A percentile compares a stretch with the other conserved stretches of the same genome.
phyloP scores from a whole-genome alignment of 495 filamentous ascomycete genomes.

The Thermochaetoides thermophila region DNA sequence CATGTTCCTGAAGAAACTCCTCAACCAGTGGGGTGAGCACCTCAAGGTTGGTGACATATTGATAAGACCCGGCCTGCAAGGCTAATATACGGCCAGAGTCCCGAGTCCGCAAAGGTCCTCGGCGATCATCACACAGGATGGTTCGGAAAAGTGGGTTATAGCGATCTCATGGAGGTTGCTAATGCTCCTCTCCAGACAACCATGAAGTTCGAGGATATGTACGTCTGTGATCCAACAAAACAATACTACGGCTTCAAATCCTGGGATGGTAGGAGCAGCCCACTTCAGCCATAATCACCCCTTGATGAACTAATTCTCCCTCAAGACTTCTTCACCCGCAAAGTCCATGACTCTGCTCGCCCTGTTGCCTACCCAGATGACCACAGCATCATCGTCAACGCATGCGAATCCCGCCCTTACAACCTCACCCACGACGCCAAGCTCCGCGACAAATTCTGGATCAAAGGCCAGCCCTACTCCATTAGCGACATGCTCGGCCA shows the following conservation, averaged over 20 bases:
- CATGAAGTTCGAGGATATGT: constrained; percentile 38
- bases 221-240: constrained; percentile 31
- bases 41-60: constrained; percentile 32
- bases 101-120: constrained; percentile 43
- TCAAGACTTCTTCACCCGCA: constrained; percentile 53
- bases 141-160: constrained; percentile 39
- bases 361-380: constrained; percentile 42
- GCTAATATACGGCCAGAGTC: constrained; percentile 19
- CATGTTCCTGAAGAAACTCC: constrained; percentile 47
- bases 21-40: constrained; percentile 53
- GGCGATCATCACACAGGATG: constrained; percentile 36
- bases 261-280: constrained; percentile 40
- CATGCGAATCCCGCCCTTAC: constrained; percentile 50
- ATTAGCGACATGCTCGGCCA: constrained; percentile 46
- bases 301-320: no score
- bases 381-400: constrained; percentile 43
- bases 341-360: constrained; percentile 37
- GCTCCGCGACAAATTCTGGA: constrained; percentile 46
- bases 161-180: constrained; percentile 33
- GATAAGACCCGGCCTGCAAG: no score
- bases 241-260: constrained; percentile 48
- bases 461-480: constrained; percentile 54
- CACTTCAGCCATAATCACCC: not conserved
- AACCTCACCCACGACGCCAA: constrained; percentile 25
- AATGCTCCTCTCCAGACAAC: constrained; percentile 28